Evolutionary conservation across 139 green algal genomes (phyloP).

Genomic region (Chlorella sp.): DNA sequence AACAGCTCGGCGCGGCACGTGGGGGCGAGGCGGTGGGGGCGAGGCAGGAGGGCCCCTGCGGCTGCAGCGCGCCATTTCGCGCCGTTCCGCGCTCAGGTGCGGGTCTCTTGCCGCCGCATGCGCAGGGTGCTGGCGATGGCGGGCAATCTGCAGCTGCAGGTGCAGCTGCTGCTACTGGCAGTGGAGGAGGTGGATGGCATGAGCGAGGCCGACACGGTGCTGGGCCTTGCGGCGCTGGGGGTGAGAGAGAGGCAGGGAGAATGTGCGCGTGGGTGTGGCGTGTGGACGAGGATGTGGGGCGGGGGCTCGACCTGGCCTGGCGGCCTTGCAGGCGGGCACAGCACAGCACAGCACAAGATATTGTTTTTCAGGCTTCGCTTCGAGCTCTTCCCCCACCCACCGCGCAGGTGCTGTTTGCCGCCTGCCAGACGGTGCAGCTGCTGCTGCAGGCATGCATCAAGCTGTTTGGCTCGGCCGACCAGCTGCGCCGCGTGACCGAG

Average conservation of each 20-base stretch:
- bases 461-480: slow-evolving; percentile 3
- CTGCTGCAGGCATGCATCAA: slow-evolving; percentile 13
- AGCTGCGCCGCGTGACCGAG: background rate
- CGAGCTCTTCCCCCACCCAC: background rate
- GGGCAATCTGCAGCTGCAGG: slow-evolving; percentile 18
- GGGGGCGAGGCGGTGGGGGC: too few relatives aligned
- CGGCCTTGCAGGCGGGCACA: background rate
- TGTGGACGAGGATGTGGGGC: background rate
- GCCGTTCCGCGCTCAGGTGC: background rate
- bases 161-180: slow-evolving; percentile 34
- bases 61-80: background rate
- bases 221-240: slow-evolving; percentile 26
- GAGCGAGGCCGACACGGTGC: slow-evolving; percentile 22
- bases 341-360: background rate
- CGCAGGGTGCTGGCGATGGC: slow-evolving; percentile 5
- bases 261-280: background rate
- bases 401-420: slow-evolving; percentile 10
- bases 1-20: too few relatives aligned
- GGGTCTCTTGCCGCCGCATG: background rate
- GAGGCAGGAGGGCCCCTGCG: background rate
- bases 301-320: background rate
- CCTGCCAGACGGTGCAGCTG: slow-evolving; percentile 27
- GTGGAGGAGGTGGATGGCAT: slow-evolving; percentile 15
- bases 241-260: too few relatives aligned
- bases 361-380: background rate